These are phyloP conservation scores for Dictyostelium purpureum DNA, from an alignment of 78 protist species.

Conservation along the genomic window DNA sequence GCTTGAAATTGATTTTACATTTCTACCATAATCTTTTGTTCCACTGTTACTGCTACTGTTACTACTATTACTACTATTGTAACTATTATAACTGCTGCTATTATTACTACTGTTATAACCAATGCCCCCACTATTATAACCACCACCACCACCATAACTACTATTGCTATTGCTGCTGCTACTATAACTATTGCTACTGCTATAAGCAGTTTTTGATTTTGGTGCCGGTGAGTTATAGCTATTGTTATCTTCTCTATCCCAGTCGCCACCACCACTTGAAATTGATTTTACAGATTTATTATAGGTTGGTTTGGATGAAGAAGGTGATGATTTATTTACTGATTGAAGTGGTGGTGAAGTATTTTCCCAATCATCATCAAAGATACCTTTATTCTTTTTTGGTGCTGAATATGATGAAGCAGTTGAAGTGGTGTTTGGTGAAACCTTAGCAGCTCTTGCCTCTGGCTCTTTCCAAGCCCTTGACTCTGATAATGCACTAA, in stretches of 20 bases:
- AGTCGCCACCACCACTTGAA: background rate
- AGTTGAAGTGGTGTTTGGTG: background rate
- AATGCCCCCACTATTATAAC: background rate
- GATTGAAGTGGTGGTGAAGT: background rate
- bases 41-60: background rate
- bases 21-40: background rate
- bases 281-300: background rate
- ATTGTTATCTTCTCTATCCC: background rate
- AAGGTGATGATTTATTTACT: background rate
- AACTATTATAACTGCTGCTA: background rate
- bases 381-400: background rate
- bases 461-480: conserved; percentile 71
- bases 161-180: background rate
- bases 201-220: too few relatives aligned
- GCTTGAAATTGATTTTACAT: conserved; percentile 3
- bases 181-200: background rate
- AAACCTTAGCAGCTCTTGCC: background rate
- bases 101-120: background rate
- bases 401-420: background rate
- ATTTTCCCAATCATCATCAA: conserved; percentile 32
- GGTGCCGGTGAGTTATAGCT: too few relatives aligned
- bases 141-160: background rate
- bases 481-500: conserved; percentile 36
- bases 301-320: background rate
- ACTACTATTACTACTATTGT: background rate